Evolutionary conservation across 495 filamentous ascomycete genomes (phyloP), one percentile per base, ranked within the genome.

Genomic region (Amorphotheca resinae): DNA sequence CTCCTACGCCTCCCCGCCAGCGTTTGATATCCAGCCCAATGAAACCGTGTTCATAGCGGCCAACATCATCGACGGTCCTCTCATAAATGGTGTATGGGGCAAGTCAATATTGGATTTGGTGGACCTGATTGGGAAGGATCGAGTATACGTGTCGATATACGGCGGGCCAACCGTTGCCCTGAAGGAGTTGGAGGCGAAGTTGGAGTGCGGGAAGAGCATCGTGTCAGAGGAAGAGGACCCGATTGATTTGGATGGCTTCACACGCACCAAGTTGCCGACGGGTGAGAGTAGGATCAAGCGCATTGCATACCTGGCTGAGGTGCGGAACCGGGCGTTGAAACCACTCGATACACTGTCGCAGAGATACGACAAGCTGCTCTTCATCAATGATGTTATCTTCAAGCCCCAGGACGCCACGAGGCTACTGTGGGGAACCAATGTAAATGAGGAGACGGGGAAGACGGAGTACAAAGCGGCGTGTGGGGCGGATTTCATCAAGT

Each of bases 11-110:
- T 14, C 9, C 43, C 46, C 16, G n/a, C 41, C 53, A 2, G 3
- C 18, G 4, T 53, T 49, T 14, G 28, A 30, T 5, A 22, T 46
- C 51, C 60, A 69, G 1, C 53, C 65, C 16, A 64, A 73, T 30
- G 76, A 86, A 54, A 81, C 77, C 46, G 66, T 88, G 12, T 88
- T 84, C 56, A 82, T 89, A 44, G 79, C 79, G 4, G 77, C 80
- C 12, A 86, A 77, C 51, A 66, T 89, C 33, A 80, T 84, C 52
- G 80, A 91, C 51, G 64, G 62, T 9, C 65, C 57, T 11, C 59
- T 89, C 18, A 72, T 79, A 0, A 56, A 64, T 2, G 80, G 82
- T 2, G 64, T 64, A 42, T 88, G 83, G 84, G 84, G 80, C 0
- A 50, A 68, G 44, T 64, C 69, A 9, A 57, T 89, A 0, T 48